These are phyloP conservation scores for Mortierella sp. DNA, from an alignment of 371 early-diverging fungal genomes.

Conservation along the genomic window DNA sequence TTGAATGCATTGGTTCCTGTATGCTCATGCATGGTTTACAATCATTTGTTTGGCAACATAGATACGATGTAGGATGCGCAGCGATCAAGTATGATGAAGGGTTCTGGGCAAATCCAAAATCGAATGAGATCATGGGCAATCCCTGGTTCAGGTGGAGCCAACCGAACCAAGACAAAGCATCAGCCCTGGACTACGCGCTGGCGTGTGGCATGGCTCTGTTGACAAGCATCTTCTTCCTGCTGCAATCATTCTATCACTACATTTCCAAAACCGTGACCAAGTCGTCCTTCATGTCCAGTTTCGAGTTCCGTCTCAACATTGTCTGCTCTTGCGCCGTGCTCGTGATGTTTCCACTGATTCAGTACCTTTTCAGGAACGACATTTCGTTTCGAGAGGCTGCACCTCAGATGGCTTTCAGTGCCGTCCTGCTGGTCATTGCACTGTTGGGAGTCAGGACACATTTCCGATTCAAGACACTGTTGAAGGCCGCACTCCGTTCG, in stretches of 20 bases:
- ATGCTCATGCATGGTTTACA: too few species aligned
- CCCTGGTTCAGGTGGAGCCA: conserved; percentile 7
- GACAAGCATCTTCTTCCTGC: conserved; percentile 23
- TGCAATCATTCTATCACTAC: conserved; percentile 27
- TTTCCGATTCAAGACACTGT: conserved; percentile 24
- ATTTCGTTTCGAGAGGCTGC: conserved; percentile 15
- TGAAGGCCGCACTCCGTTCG: conserved; percentile 22
- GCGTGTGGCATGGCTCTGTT: conserved; percentile 22
- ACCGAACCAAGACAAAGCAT: conserved; percentile 6
- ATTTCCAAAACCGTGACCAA: conserved; percentile 36
- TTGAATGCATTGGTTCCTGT: too few species aligned
- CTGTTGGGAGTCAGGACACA: conserved; percentile 22
- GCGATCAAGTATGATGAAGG: conserved; percentile 29
- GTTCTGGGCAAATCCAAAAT: conserved; percentile 2
- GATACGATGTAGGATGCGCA: conserved; percentile 22
- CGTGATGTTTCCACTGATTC: conserved; percentile 15
- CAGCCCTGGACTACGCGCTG: conserved; percentile 21
- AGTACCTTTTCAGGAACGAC: conserved; percentile 29
- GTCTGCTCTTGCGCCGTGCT: conserved; percentile 12
- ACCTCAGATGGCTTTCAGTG: conserved; percentile 27
- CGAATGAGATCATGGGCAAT: conserved; percentile 4
- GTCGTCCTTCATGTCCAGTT: conserved; percentile 32
- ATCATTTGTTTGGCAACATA: not conserved
- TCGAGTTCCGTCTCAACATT: conserved; percentile 31
- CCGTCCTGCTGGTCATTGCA: conserved; percentile 8